Percentiles rank a stretch among this genome's conserved stretches.
phyloP scores from a whole-genome alignment of 2,329 filamentous ascomycete genomes.

The Lecanicillium sp. region DNA sequence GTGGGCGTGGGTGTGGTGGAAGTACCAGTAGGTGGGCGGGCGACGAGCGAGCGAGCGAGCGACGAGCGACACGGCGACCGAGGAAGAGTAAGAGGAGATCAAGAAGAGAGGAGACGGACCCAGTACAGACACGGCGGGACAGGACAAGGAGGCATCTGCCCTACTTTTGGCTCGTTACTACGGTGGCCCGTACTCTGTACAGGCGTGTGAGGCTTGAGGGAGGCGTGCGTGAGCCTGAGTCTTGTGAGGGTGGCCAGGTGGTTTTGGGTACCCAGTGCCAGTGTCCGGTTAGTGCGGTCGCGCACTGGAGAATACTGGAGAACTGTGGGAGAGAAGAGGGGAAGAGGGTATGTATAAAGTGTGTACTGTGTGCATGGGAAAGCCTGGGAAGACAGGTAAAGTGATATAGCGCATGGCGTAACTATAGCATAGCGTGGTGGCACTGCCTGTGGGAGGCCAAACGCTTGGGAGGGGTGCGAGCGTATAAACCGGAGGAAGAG shows the following conservation, averaged over 20 bases:
- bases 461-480: constrained; percentile 5
- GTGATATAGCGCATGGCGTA: constrained; percentile 10
- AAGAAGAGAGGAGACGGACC: not conserved
- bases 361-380: no score
- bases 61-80: constrained; percentile 18
- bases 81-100: constrained; percentile 14
- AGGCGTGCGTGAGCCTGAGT: no score
- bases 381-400: no score
- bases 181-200: no score
- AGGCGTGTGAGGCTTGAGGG: no score
- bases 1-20: not conserved
- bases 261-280: no score
- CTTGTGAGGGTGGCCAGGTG: no score
- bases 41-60: not conserved
- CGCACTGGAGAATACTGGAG: no score
- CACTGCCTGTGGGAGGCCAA: constrained; percentile 5
- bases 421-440: constrained; percentile 8
- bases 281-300: no score
- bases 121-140: not conserved
- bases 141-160: not conserved
- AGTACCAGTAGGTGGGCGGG: not conserved
- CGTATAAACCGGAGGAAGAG: constrained; percentile 4
- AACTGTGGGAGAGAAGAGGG: no score
- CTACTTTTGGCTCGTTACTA: no score
- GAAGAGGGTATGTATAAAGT: no score